Evolutionary conservation across 306 rosid species (phyloP).

Genomic region (Arachis hypogaea): DNA sequence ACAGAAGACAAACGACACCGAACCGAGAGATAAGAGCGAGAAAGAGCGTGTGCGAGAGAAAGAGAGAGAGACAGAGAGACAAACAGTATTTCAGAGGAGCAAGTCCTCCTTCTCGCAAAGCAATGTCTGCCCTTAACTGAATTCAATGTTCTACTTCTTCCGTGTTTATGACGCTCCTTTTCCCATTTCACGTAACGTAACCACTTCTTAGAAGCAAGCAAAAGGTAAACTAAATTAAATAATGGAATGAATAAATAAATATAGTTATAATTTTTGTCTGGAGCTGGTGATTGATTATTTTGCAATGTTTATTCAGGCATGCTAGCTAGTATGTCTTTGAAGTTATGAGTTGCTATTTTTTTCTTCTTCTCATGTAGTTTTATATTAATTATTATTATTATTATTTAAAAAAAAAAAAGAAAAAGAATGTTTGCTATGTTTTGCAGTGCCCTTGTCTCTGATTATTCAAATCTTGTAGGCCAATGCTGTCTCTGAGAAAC

Average conservation of each 20-base stretch:
- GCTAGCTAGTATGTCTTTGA: constrained; percentile 12
- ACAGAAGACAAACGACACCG: constrained; percentile 43
- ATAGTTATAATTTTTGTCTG: neutral
- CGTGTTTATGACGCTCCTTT: constrained; percentile 38
- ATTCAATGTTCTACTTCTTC: constrained; percentile 43
- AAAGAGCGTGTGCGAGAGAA: constrained; percentile 29
- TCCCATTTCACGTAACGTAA: neutral
- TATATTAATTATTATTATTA: neutral
- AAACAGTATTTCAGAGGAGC: constrained; percentile 42
- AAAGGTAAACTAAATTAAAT: neutral
- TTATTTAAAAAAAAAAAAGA: neutral
- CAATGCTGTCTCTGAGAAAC: constrained; percentile 39
- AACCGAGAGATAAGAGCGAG: constrained; percentile 41
- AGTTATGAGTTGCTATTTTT: neutral
- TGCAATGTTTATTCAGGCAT: neutral
- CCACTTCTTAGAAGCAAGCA: neutral
- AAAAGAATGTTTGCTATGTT: constrained; percentile 30
- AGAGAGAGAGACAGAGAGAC: constrained; percentile 32
- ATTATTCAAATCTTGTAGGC: constrained; percentile 46
- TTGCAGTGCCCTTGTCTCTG: constrained; percentile 36
- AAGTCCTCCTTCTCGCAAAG: constrained; percentile 60
- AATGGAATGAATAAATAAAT: neutral
- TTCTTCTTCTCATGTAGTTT: neutral
- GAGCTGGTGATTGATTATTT: constrained; percentile 16
- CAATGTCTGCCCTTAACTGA: constrained; percentile 63